A percentile compares a stretch with the other conserved stretches of the same genome.
Evolutionary conservation across 2,329 filamentous ascomycete species (phyloP).

Genomic region (Pseudodiploospora longispora): DNA sequence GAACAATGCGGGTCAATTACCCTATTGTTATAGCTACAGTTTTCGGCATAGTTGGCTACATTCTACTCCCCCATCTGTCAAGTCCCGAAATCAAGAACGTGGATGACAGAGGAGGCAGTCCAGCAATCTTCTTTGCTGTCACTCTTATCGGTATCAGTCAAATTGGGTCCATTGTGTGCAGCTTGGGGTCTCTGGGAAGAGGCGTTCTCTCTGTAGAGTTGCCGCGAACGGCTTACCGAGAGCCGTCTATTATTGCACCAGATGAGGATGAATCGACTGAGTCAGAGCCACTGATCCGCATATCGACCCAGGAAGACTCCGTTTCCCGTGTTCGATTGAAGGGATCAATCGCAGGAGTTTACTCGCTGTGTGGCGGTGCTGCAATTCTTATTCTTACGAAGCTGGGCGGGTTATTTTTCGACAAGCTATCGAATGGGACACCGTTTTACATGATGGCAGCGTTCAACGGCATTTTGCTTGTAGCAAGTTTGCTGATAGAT

Average conservation of each 20-base stretch:
- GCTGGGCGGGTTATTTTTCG: conserved; percentile 79
- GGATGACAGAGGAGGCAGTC: conserved; percentile 57
- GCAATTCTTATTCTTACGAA: conserved; percentile 91
- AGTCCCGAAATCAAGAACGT: conserved; percentile 66
- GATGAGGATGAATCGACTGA: conserved; percentile 35
- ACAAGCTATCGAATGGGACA: conserved; percentile 61
- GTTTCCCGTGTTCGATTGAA: conserved; percentile 59
- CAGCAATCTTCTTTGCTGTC: conserved; percentile 66
- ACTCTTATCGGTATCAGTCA: conserved; percentile 83
- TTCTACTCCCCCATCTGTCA: conserved; percentile 62
- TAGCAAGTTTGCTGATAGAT: conserved; percentile 46
- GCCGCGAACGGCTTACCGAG: conserved; percentile 16
- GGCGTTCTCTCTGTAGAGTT: conserved; percentile 58
- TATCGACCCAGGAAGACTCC: conserved; percentile 21
- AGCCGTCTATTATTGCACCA: conserved; percentile 22
- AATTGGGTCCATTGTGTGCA: conserved; percentile 94
- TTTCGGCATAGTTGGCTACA: conserved; percentile 71
- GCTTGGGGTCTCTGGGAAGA: conserved; percentile 75
- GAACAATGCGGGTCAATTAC: conserved; percentile 56
- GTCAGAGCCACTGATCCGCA: conserved; percentile 31
- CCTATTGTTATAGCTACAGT: conserved; percentile 66
- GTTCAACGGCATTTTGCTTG: conserved; percentile 70
- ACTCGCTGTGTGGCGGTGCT: conserved; percentile 81
- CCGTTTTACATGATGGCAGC: conserved; percentile 92
- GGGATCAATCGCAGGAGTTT: conserved; percentile 89